Percentiles rank a stretch among this genome's conserved stretches.
Evolutionary conservation across 345 rosid species (phyloP).

Genomic region (Eucalyptus shirleyi): DNA sequence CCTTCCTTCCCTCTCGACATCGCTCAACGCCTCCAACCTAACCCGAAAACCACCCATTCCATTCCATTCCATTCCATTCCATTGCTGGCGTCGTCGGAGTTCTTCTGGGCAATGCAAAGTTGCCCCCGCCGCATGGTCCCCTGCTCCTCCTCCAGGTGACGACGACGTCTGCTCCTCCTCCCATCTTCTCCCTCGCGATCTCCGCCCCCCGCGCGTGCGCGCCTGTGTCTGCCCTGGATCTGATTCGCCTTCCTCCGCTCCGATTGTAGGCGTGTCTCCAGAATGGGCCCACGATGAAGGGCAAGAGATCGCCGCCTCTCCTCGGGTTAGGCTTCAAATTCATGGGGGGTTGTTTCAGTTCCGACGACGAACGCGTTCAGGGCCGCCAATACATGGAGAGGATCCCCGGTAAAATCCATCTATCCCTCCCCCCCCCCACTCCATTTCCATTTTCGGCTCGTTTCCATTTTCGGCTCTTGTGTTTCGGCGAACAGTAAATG

Average conservation of each 20-base stretch:
- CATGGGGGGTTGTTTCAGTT: constrained; percentile 40
- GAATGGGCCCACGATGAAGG: not conserved
- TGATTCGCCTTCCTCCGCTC: not conserved
- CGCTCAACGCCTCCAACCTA: not conserved
- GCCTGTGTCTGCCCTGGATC: not conserved
- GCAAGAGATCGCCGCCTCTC: not conserved
- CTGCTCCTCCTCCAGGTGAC: not conserved
- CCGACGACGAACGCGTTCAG: constrained; percentile 3
- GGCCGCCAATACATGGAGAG: not conserved
- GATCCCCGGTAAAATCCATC: not conserved
- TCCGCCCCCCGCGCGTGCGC: not conserved
- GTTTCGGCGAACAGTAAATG: not conserved
- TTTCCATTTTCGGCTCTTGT: not conserved
- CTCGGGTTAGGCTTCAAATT: not conserved
- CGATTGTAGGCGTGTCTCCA: not conserved
- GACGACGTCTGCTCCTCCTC: not conserved
- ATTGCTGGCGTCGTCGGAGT: not conserved
- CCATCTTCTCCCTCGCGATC: not conserved
- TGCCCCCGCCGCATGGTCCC: not conserved
- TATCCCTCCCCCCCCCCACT: not conserved
- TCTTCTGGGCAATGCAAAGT: not conserved
- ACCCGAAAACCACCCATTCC: not conserved
- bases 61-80: not conserved
- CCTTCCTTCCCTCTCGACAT: not conserved
- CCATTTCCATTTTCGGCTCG: not conserved